Evolutionary conservation across 768 basidiomycete species (phyloP).

Genomic region (Boletus sp.): DNA sequence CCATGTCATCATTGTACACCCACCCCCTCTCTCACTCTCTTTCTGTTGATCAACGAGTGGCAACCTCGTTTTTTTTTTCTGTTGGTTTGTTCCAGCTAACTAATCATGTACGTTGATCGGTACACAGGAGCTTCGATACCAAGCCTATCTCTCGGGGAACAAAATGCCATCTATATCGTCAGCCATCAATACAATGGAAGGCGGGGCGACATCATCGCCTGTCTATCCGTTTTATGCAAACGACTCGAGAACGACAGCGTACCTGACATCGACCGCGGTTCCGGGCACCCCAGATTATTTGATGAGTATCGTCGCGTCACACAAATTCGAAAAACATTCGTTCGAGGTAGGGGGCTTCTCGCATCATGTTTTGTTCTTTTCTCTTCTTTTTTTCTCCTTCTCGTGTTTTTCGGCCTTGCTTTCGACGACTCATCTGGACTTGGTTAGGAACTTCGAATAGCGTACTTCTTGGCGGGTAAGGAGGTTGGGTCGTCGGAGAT

Average conservation of each 20-base stretch:
- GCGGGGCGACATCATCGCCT: not conserved
- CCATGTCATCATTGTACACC: not conserved
- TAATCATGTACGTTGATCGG: constrained; percentile 15
- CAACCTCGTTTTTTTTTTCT: not conserved
- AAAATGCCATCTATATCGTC: constrained; percentile 16
- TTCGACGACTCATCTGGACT: not conserved
- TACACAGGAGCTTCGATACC: constrained; percentile 42
- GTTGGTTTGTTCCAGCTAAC: constrained; percentile 2
- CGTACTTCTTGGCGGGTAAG: constrained; percentile 38
- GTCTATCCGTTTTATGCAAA: constrained; percentile 22
- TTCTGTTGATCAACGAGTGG: not conserved
- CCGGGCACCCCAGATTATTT: constrained; percentile 30
- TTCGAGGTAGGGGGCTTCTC: constrained; percentile 40
- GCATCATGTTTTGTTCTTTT: not conserved
- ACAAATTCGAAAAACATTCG: constrained; percentile 41
- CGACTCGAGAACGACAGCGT: constrained; percentile 25
- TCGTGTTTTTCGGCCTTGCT: not conserved
- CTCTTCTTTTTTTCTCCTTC: too few relatives aligned
- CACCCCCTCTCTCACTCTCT: not conserved
- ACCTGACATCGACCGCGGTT: constrained; percentile 5
- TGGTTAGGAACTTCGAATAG: constrained; percentile 50
- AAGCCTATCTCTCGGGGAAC: constrained; percentile 41
- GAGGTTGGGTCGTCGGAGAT: constrained; percentile 44
- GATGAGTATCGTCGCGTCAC: constrained; percentile 36
- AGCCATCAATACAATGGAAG: not conserved